Evolutionary conservation across 2,329 filamentous ascomycete species (phyloP), one percentile per base, ranked within the genome.

Genomic region (Cladosporium phlei): DNA sequence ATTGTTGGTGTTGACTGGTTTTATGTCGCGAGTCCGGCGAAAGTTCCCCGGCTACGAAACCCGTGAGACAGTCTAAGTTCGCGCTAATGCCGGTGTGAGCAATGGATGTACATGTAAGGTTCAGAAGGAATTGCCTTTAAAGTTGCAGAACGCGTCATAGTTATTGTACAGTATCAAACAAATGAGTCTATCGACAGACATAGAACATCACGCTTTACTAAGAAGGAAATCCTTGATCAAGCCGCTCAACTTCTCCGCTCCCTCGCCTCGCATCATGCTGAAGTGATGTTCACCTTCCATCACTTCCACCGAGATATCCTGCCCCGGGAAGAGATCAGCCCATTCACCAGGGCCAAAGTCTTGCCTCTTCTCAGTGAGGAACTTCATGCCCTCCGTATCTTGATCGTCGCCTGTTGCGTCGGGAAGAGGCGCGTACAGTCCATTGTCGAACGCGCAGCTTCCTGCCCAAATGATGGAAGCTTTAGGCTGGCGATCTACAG

Each of bases 341-440:
- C 72, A 75, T 19, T 69, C 69, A 51, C 72, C 72, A 2, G 69
- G 64, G 2, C 70, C 69, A 46, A 75, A 69, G 38, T 75, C 70
- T 10, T 62, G 70, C 30, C 72, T 64, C 52, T 72, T 69, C 48
- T 74, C 69, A 37, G 73, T 58, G 43, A 76, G 54, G 67, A 71
- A 76, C 38, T 67, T 64, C 72, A 76, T 73, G 50, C 70, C 71
- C 35, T 69, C 64, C 2, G 70, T 68, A 45, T 75, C 72, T 12
- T 66, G n/a, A 5, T 30, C 28, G 5, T 30, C 5, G 28, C 5
- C 12, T 16, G 28, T 14, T 14, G 28, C 28, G n/a, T 3, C 28
- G 17, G 28, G 28, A 16, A 30, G 28, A n/a, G 28, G n/a, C 28
- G 28, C n/a, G 17, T 30, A 30, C 6, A 3, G 5, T 6, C 28